phyloP scores from a whole-genome alignment of 2,329 filamentous ascomycete species.

The Pseudogymnoascus sp. region DNA sequence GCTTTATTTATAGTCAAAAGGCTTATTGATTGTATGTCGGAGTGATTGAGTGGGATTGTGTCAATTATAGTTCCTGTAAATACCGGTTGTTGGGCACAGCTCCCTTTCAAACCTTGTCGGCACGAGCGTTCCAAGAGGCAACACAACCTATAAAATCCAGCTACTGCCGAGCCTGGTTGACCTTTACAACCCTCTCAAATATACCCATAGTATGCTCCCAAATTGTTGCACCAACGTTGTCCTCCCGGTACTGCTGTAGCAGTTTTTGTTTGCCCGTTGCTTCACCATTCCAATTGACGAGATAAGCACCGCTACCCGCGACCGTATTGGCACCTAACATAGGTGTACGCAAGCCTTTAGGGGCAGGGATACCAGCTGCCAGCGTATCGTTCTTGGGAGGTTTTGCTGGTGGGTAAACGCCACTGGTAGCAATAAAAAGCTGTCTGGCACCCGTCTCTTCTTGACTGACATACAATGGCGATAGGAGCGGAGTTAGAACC shows the following conservation, averaged over 20 bases:
- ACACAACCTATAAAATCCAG: not conserved
- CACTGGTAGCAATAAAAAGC: conserved; percentile 23
- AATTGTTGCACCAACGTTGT: conserved; percentile 17
- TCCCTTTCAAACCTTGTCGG: no score
- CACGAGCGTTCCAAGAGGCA: conserved; percentile 32
- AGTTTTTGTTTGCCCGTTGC: conserved; percentile 12
- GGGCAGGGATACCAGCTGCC: conserved; percentile 14
- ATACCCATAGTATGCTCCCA: conserved; percentile 23
- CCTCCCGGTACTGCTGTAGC: conserved; percentile 15
- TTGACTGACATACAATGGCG: conserved; percentile 11
- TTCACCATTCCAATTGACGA: conserved; percentile 21
- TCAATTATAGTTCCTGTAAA: no score
- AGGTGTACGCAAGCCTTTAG: conserved; percentile 9
- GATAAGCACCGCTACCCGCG: conserved; percentile 19
- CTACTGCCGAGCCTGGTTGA: conserved; percentile 13
- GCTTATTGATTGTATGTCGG: not conserved
- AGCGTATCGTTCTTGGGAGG: conserved; percentile 8
- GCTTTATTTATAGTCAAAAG: not conserved
- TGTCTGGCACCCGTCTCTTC: conserved; percentile 23
- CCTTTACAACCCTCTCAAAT: conserved; percentile 20
- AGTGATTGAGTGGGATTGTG: not conserved
- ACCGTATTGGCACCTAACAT: conserved; percentile 5
- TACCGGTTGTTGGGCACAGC: no score
- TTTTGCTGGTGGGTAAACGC: conserved; percentile 20
- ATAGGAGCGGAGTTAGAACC: conserved; percentile 13